Evolutionary conservation across 176 grass and related monocot genomes (phyloP).

Genomic region (Dendrocalamus sinicus): DNA sequence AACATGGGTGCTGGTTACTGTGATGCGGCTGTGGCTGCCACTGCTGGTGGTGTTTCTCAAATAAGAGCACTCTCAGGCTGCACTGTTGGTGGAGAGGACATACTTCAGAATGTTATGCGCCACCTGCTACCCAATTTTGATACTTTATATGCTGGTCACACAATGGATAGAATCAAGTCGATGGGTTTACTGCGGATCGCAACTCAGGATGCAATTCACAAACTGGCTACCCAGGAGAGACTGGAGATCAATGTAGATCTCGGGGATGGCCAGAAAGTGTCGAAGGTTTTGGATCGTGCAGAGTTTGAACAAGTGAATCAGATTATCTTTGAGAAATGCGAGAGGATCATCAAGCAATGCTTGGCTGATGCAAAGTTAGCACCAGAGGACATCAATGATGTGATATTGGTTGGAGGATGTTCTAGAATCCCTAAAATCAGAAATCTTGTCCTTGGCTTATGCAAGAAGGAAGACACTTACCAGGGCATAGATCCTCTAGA

Average conservation of each 20-base stretch:
- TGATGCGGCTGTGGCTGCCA: slow-evolving; percentile 62
- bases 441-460: slow-evolving; percentile 61
- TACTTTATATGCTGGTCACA: slow-evolving; percentile 50
- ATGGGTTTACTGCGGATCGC: slow-evolving; percentile 55
- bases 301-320: slow-evolving; percentile 63
- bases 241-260: slow-evolving; percentile 55
- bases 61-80: slow-evolving; percentile 59
- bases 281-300: slow-evolving; percentile 38
- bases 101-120: slow-evolving; percentile 69
- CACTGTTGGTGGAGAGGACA: slow-evolving; percentile 69
- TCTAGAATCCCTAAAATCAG: slow-evolving; percentile 61
- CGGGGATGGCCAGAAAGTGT: slow-evolving; percentile 45
- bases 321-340: slow-evolving; percentile 57
- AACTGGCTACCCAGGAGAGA: slow-evolving; percentile 46
- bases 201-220: slow-evolving; percentile 69
- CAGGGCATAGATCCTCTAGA: slow-evolving; percentile 52
- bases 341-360: slow-evolving; percentile 59
- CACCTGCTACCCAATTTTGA: slow-evolving; percentile 63
- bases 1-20: slow-evolving; percentile 78
- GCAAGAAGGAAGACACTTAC: slow-evolving; percentile 54
- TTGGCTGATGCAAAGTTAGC: slow-evolving; percentile 56
- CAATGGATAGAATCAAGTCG: slow-evolving; percentile 55
- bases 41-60: slow-evolving; percentile 79
- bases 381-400: slow-evolving; percentile 58
- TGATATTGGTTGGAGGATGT: slow-evolving; percentile 75